phyloP scores from a whole-genome alignment of 768 basidiomycete species.

The Naganishia kalamii region DNA sequence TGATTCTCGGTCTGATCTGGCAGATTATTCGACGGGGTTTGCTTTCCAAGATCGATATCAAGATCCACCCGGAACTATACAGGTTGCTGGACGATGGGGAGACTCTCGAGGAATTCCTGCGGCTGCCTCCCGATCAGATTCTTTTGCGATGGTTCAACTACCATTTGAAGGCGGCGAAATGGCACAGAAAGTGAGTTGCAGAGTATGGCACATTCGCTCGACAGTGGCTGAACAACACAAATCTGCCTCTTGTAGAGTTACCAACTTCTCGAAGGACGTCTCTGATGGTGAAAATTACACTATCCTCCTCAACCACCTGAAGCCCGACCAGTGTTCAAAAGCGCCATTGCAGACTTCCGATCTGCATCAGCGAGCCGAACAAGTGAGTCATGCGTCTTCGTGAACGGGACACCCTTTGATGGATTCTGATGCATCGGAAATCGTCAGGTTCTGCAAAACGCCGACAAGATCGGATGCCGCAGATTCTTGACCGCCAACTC shows the following conservation, averaged over 20 bases:
- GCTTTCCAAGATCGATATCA: constrained; percentile 92
- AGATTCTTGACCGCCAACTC: constrained; percentile 91
- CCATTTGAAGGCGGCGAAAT: constrained; percentile 90
- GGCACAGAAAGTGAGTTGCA: constrained; percentile 64
- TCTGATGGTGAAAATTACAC: constrained; percentile 97
- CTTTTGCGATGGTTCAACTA: constrained; percentile 98
- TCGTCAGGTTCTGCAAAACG: constrained; percentile 75
- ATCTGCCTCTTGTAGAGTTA: constrained; percentile 57
- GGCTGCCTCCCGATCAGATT: constrained; percentile 93
- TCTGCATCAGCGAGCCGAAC: constrained; percentile 75
- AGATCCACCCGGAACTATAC: constrained; percentile 93
- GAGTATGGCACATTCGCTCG: background rate
- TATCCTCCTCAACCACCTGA: constrained; percentile 86
- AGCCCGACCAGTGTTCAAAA: constrained; percentile 86
- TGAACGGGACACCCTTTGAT: background rate
- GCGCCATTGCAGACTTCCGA: constrained; percentile 82
- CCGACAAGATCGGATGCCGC: constrained; percentile 84
- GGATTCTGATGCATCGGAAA: background rate
- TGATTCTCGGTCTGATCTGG: constrained; percentile 97
- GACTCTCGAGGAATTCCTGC: constrained; percentile 89
- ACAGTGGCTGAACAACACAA: background rate
- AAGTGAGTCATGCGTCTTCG: constrained; percentile 36
- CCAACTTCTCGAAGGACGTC: constrained; percentile 97
- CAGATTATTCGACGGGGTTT: constrained; percentile 92
- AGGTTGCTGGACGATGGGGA: constrained; percentile 93